Percentiles rank a stretch among this genome's conserved stretches.
Conservation (phyloP, 1,284 basidiomycete species). For the Stereum hirsutum region DNA sequence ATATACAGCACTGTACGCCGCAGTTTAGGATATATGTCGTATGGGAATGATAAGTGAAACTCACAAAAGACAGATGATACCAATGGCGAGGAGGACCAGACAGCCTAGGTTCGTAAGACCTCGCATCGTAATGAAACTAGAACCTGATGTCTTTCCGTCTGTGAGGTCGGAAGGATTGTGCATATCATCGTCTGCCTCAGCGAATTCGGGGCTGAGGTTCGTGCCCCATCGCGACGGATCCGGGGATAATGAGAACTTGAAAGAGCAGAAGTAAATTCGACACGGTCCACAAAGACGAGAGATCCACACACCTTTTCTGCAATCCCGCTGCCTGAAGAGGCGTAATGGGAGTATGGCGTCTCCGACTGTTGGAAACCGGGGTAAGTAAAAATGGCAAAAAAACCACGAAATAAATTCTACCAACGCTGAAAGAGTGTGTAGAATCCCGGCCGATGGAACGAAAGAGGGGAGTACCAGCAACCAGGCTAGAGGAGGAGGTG, state of each 20-base stretch:
- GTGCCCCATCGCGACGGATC: slow-evolving; percentile 65
- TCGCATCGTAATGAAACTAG: slow-evolving; percentile 66
- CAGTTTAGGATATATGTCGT: background rate
- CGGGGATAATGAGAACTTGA: slow-evolving; percentile 61
- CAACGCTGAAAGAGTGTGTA: too few species aligned
- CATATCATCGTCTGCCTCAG: slow-evolving; percentile 62
- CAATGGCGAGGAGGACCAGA: slow-evolving; percentile 50
- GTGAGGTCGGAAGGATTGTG: slow-evolving; percentile 69
- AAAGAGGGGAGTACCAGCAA: slow-evolving; percentile 1
- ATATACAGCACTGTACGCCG: slow-evolving; percentile 57
- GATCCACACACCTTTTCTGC: slow-evolving; percentile 3
- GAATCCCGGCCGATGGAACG: background rate
- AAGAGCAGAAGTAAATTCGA: background rate
- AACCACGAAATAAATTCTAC: too few species aligned
- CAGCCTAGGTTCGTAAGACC: slow-evolving; percentile 76
- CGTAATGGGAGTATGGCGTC: slow-evolving; percentile 2
- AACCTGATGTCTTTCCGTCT: slow-evolving; percentile 46
- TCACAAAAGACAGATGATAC: slow-evolving; percentile 67
- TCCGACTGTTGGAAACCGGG: slow-evolving; percentile 6
- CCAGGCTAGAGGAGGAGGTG: slow-evolving; percentile 4
- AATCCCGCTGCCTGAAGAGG: too few species aligned
- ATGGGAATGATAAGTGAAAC: slow-evolving; percentile 15
- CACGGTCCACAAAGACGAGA: background rate
- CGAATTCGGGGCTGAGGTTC: slow-evolving; percentile 45
- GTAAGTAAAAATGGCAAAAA: too few species aligned